These are phyloP conservation scores for Capsicum pubescens DNA, from an alignment of 257 asterid genomes.

Conservation along the genomic window DNA sequence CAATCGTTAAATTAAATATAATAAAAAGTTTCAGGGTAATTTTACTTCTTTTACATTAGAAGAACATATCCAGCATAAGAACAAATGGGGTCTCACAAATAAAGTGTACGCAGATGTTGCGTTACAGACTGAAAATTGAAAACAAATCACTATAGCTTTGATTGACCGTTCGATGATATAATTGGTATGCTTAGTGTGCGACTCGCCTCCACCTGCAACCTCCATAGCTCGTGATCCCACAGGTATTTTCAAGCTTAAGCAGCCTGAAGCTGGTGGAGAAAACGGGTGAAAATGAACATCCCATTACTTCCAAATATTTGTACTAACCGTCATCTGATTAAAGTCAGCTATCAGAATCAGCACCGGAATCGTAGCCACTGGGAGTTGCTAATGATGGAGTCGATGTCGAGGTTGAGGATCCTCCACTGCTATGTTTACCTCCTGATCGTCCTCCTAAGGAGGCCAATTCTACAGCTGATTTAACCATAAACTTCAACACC, in stretches of 20 bases:
- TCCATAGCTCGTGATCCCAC: too few species aligned
- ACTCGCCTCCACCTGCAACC: too few species aligned
- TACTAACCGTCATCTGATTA: neutral
- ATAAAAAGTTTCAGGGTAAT: neutral
- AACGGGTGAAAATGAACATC: neutral
- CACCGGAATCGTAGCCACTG: constrained; percentile 24
- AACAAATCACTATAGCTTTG: neutral
- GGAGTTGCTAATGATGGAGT: neutral
- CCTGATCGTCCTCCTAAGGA: neutral
- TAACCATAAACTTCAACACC: constrained; percentile 20
- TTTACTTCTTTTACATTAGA: neutral
- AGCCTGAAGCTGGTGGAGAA: too few species aligned
- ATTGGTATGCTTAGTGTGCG: too few species aligned
- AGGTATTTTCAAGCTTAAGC: too few species aligned
- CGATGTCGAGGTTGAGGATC: neutral
- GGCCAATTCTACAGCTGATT: constrained; percentile 25
- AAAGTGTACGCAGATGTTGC: too few species aligned
- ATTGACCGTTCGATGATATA: too few species aligned
- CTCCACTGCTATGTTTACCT: neutral
- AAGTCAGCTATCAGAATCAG: constrained; percentile 22
- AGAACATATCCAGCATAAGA: too few species aligned
- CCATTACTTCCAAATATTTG: neutral
- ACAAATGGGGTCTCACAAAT: too few species aligned
- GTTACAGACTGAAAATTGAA: neutral
- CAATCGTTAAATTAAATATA: neutral